phyloP scores from a whole-genome alignment of 176 grass and related monocot species.

The Saccharum spontaneum region DNA sequence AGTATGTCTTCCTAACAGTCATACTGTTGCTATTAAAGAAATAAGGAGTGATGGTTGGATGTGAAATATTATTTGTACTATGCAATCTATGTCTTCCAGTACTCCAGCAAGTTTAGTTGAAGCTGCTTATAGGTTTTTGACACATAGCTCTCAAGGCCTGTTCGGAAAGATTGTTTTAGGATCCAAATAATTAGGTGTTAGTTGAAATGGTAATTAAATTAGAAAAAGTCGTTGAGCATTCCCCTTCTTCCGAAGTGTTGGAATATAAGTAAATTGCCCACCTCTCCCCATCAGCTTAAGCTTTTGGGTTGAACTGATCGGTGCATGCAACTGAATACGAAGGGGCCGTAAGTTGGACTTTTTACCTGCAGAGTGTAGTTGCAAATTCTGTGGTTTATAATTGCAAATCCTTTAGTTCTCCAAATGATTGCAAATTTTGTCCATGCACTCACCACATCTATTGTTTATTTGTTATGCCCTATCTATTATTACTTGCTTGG shows the following conservation, averaged over 20 bases:
- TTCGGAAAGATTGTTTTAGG: not conserved
- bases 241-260: not conserved
- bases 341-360: not conserved
- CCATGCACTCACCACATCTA: not conserved
- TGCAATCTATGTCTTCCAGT: not conserved
- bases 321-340: too few species aligned
- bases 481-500: not conserved
- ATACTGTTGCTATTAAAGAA: slow-evolving; percentile 2
- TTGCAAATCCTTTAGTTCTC: not conserved
- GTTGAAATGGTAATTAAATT: not conserved
- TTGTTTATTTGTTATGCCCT: slow-evolving; percentile 9
- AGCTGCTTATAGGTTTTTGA: slow-evolving; percentile 1
- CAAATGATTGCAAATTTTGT: not conserved
- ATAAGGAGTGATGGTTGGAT: not conserved
- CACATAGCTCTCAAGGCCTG: not conserved
- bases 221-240: not conserved
- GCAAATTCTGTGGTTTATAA: not conserved
- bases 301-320: too few species aligned
- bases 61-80: slow-evolving; percentile 4
- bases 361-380: not conserved
- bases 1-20: slow-evolving; percentile 44
- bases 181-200: not conserved
- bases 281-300: too few species aligned
- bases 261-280: too few species aligned
- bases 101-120: not conserved